These are phyloP conservation scores for Spathaspora boniae DNA, from an alignment of 805 yeast species.

Conservation along the genomic window DNA sequence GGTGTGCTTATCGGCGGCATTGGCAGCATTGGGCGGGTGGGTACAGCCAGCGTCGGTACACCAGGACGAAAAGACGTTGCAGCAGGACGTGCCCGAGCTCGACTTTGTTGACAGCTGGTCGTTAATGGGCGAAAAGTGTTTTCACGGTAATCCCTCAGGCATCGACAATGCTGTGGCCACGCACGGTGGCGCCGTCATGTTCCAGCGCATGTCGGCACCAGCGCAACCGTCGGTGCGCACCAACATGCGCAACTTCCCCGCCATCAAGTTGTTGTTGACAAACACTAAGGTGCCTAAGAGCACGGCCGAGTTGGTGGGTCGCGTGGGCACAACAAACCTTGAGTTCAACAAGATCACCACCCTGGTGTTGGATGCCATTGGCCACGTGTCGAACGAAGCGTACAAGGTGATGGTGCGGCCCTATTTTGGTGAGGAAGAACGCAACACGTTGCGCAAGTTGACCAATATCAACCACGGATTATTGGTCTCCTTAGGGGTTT, in stretches of 20 bases:
- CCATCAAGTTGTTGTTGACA: constrained; percentile 69
- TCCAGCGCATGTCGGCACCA: constrained; percentile 59
- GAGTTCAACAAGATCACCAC: constrained; percentile 53
- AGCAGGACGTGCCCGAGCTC: constrained; percentile 40
- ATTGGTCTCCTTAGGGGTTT: constrained; percentile 80
- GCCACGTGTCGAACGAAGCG: constrained; percentile 67
- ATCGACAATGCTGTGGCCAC: constrained; percentile 96
- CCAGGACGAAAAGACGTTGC: constrained; percentile 26
- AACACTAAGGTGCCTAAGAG: constrained; percentile 86
- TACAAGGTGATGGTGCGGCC: constrained; percentile 59
- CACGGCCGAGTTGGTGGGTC: constrained; percentile 78
- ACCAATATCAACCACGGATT: constrained; percentile 85
- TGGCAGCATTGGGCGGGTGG: constrained; percentile 59
- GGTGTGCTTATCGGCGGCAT: constrained; percentile 77
- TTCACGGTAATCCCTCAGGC: constrained; percentile 96
- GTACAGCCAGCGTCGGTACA: constrained; percentile 36
- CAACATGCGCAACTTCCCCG: constrained; percentile 70
- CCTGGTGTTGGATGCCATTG: constrained; percentile 74
- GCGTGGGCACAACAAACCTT: constrained; percentile 56
- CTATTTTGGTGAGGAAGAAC: constrained; percentile 39
- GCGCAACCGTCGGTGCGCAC: constrained; percentile 58
- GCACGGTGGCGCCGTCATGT: constrained; percentile 92
- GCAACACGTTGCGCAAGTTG: constrained; percentile 49
- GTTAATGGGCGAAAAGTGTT: constrained; percentile 88
- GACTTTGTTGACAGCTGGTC: constrained; percentile 82